Evolutionary conservation across 2,329 filamentous ascomycete species (phyloP), one percentile per base, ranked within the genome.

Genomic region (Diaporthe destruens): DNA sequence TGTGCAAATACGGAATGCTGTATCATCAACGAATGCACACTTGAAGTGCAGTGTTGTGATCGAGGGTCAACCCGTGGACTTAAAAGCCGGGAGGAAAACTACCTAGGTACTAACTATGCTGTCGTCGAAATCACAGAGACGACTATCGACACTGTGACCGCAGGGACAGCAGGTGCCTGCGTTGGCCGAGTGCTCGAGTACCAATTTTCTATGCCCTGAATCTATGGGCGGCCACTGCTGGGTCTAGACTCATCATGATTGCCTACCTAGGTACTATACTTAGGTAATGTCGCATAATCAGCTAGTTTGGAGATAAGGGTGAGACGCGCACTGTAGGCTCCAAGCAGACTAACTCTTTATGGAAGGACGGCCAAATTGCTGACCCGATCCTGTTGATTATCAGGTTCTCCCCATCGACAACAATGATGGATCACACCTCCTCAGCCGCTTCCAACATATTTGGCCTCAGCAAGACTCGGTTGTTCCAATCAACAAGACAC

Each of bases 321-420:
- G 16, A 20, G 8, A 42, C 18, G 0, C 16, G 12, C 18, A 29
- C 3, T 39, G 9, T 7, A 42, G 36, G 16, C 18, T 20, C 8
- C 44, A 44, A 47, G 9, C 16, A 18, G 20, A 14, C 57, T 61
- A 61, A 61, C 57, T 11, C 18, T 9, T 44, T 61, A 20, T 1
- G 39, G 57, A 47, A 61, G 39, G 23, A 32, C 14, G 36, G 7
- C 11, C 25, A 39, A 44, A 29, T 7, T 29, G 39, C 57, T 29
- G 23, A 44, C 56, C 23, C 11, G 39, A 44, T 44, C 57, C 36
- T 61, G 57, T 61, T 61, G 39, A 23, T 47, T 47, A 44, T 29
- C 11, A 18, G 6, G 6, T 44, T 42, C 16, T 42, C 12, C 16
- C n/a, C 32, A 7, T 44, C 20, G 7, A 23, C n/a, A n/a, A n/a